Evolutionary conservation across 2,329 filamentous ascomycete genomes (phyloP).

Genomic region (Fusarium devonianum): DNA sequence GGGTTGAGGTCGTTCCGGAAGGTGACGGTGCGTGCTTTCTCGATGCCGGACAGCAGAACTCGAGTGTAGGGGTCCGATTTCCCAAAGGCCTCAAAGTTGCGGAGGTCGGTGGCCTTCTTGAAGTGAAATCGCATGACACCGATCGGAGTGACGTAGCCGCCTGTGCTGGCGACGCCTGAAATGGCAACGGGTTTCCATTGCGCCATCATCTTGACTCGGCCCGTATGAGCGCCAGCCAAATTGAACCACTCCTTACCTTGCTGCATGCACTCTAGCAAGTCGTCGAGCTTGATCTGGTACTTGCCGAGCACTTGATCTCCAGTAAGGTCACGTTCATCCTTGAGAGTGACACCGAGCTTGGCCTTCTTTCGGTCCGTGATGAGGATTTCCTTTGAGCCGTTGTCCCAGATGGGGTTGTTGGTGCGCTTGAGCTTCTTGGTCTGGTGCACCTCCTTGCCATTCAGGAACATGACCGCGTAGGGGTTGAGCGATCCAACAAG

Average conservation of each 20-base stretch:
- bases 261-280: conserved; percentile 87
- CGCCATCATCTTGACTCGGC: conserved; percentile 86
- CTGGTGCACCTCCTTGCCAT: conserved; percentile 87
- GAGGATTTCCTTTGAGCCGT: conserved; percentile 91
- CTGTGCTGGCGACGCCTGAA: conserved; percentile 79
- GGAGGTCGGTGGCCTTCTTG: conserved; percentile 79
- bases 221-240: conserved; percentile 78
- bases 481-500: conserved; percentile 90
- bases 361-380: conserved; percentile 93
- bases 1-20: conserved; percentile 96
- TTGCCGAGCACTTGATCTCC: conserved; percentile 86
- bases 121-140: conserved; percentile 96
- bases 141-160: conserved; percentile 91
- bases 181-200: conserved; percentile 96
- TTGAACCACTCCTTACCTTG: conserved; percentile 98
- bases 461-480: conserved; percentile 86
- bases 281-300: conserved; percentile 94
- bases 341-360: conserved; percentile 89
- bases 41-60: conserved; percentile 86
- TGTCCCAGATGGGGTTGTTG: conserved; percentile 96
- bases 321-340: conserved; percentile 88
- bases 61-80: conserved; percentile 96
- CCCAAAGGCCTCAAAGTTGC: conserved; percentile 93
- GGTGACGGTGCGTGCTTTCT: conserved; percentile 91
- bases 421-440: conserved; percentile 95